Evolutionary conservation across 306 rosid species (phyloP), one percentile per base, ranked within the genome.

Genomic region (Mucuna pruriens): DNA sequence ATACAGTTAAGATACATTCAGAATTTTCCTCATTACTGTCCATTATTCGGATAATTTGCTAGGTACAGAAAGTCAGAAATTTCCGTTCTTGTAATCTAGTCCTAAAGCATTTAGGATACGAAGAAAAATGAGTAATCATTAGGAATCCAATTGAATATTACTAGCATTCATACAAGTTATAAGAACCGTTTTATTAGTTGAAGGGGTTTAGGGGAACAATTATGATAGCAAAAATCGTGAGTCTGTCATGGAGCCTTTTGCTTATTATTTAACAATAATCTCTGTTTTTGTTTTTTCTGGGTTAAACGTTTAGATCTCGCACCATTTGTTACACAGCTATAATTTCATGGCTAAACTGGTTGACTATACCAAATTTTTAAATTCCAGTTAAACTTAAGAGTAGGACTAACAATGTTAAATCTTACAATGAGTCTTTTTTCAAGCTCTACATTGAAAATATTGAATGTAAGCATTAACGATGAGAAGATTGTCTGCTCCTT

Each of bases 41-140:
- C 69, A 20, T 19, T 51, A 60, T 78, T 65, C 23, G 22, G 51
- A 77, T 31, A 62, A 33, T n/a, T 78, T 64, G 64, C 34, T 73
- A 5, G 66, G 40, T n/a, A 17, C 38, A 57, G 74, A 61, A 78
- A 29, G 20, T 61, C 62, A 65, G 71, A 57, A 79, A 42, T 17
- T 62, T 73, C 39, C 61, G 25, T 57, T 54, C 76, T 38, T 87
- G 87, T 55, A 73, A 45, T 84, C 20, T 55, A 72, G 66, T 67
- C n/a, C 74, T 74, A 45, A 31, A 79, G 9, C 72, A 19, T 25
- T 45, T 52, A n/a, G 38, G 74, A 62, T 39, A 34, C 6, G 38
- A 49, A 39, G 36, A 40, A 17, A 71, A 62, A 77, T 39, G 64
- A 46, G 65, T 20, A 36, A 23, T 19, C 46, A 57, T 58, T 36